Conservation (phyloP, 192 early-diverging fungal species). For the Thoreauomyces humboldtii region DNA sequence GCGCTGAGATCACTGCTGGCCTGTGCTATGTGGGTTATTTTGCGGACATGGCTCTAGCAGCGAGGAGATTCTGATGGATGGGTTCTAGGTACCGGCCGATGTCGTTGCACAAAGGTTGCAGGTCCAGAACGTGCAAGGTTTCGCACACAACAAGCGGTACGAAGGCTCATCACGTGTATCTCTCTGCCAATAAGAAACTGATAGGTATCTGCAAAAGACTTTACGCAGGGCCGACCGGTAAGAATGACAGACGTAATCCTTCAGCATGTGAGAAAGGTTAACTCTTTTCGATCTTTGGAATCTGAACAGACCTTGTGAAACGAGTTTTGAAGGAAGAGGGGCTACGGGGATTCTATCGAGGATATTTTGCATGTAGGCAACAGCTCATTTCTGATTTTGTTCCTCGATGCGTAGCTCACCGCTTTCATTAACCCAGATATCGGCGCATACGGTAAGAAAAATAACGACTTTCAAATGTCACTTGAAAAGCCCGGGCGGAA, state of each 20-base stretch:
- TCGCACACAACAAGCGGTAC: constrained; percentile 44
- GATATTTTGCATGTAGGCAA: constrained; percentile 37
- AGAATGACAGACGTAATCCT: too few relatives aligned
- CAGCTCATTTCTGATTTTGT: too few relatives aligned
- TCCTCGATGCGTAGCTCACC: too few relatives aligned
- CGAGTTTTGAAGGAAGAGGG: constrained; percentile 38
- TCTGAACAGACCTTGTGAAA: constrained; percentile 27
- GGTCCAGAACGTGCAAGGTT: constrained; percentile 40
- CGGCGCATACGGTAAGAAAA: background rate
- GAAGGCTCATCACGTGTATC: background rate
- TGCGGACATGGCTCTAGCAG: constrained; percentile 16
- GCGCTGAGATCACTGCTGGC: constrained; percentile 29
- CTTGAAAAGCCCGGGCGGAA: too few relatives aligned
- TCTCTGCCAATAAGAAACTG: background rate
- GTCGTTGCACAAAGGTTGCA: constrained; percentile 52
- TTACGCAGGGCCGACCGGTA: constrained; percentile 21
- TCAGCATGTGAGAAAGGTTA: too few relatives aligned
- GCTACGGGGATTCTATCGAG: constrained; percentile 40
- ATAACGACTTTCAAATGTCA: too few relatives aligned
- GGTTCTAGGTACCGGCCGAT: constrained; percentile 53
- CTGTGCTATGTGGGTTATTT: constrained; percentile 13
- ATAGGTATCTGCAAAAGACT: too few relatives aligned
- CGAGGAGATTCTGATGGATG: constrained; percentile 24
- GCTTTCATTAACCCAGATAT: background rate
- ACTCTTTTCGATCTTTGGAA: background rate